Percentiles rank a stretch among this genome's conserved stretches.
These are phyloP conservation scores for Penicillium fuscoglaucum DNA, from an alignment of 2,329 filamentous ascomycete species.

Conservation along the genomic window DNA sequence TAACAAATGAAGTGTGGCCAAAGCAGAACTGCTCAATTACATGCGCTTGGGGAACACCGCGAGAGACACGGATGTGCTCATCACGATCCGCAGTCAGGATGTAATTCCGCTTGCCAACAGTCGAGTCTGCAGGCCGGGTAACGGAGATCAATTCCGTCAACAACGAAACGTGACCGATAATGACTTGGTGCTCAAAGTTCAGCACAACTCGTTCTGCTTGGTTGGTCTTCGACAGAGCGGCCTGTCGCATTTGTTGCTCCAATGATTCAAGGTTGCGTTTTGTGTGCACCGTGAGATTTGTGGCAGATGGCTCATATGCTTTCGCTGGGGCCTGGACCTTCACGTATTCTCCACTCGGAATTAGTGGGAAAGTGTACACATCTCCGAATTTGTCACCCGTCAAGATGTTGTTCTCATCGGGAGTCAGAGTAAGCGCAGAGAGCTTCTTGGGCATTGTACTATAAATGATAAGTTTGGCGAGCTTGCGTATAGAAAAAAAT, in stretches of 20 bases:
- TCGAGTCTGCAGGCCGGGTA: conserved; percentile 48
- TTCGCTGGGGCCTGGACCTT: conserved; percentile 31
- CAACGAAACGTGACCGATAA: conserved; percentile 94
- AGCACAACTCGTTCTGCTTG: conserved; percentile 51
- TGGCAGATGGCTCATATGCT: conserved; percentile 55
- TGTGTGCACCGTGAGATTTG: conserved; percentile 61
- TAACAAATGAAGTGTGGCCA: conserved; percentile 83
- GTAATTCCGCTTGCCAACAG: conserved; percentile 55
- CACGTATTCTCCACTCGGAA: conserved; percentile 46
- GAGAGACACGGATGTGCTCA: conserved; percentile 85
- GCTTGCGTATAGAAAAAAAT: background rate
- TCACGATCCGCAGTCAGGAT: conserved; percentile 69
- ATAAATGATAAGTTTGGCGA: conserved; percentile 14
- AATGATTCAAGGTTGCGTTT: conserved; percentile 60
- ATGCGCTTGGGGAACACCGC: conserved; percentile 77
- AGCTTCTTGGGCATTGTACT: conserved; percentile 89
- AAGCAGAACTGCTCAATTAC: conserved; percentile 88
- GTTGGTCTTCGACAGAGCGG: conserved; percentile 42
- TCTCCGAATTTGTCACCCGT: conserved; percentile 96
- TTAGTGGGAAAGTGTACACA: conserved; percentile 81
- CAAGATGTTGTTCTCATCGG: conserved; percentile 71
- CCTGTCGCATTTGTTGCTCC: conserved; percentile 55
- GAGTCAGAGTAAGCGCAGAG: conserved; percentile 69
- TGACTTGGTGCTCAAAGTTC: conserved; percentile 70
- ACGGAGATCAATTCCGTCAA: conserved; percentile 71